Conservation (phyloP, 148 eudicot species). For the Camellia lanceoleosa region DNA sequence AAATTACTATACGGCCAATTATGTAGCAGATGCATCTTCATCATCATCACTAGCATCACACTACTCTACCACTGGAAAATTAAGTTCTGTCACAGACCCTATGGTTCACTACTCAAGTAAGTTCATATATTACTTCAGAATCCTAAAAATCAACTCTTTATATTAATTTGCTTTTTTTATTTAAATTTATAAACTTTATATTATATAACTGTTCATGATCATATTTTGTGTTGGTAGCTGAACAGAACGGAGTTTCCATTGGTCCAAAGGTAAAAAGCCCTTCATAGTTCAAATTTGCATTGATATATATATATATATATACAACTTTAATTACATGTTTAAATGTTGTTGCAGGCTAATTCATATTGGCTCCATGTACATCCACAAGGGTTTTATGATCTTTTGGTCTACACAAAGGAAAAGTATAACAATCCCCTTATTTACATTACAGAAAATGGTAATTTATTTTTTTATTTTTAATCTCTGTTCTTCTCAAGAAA, state of each 20-base stretch:
- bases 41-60: not conserved
- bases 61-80: constrained; percentile 6
- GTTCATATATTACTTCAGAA: not conserved
- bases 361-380: not conserved
- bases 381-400: not conserved
- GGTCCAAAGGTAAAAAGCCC: not conserved
- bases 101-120: constrained; percentile 31
- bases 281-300: not conserved
- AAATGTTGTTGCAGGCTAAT: not conserved
- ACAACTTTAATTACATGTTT: too few relatives aligned
- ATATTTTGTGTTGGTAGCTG: not conserved
- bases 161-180: not conserved
- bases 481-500: too few relatives aligned
- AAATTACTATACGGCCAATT: constrained; percentile 52
- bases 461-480: too few relatives aligned
- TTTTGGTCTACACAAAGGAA: not conserved
- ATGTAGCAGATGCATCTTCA: constrained; percentile 30
- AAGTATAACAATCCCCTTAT: not conserved
- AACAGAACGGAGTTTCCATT: not conserved
- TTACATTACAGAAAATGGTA: not conserved
- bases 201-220: not conserved
- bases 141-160: not conserved
- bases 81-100: constrained; percentile 37
- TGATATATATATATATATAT: too few relatives aligned
- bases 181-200: not conserved